phyloP scores from a whole-genome alignment of 331 rosid species.

The Dryas integrifolia region DNA sequence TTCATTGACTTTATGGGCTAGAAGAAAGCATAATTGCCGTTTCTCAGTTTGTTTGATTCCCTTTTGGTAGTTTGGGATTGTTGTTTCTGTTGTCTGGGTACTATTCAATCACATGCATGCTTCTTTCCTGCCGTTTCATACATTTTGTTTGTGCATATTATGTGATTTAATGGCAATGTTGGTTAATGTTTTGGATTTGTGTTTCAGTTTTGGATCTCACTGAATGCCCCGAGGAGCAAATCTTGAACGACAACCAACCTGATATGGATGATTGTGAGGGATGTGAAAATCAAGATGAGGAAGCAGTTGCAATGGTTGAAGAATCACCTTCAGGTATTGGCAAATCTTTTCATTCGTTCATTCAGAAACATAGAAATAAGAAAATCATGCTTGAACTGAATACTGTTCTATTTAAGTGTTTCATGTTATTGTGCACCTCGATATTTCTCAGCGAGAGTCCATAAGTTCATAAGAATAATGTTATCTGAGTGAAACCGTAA shows the following conservation, averaged over 20 bases:
- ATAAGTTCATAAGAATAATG: background rate
- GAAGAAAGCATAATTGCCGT: background rate
- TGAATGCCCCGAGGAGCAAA: slow-evolving; percentile 71
- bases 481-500: background rate
- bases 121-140: background rate
- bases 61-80: background rate
- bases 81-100: background rate
- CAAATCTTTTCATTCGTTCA: too few relatives aligned
- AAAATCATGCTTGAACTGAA: background rate
- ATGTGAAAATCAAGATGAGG: slow-evolving; percentile 76
- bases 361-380: background rate
- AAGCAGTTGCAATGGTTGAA: slow-evolving; percentile 79
- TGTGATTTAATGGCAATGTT: slow-evolving; percentile 10
- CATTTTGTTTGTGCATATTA: slow-evolving; percentile 11
- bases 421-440: background rate
- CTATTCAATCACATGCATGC: background rate
- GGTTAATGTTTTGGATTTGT: slow-evolving; percentile 8
- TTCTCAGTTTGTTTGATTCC: background rate
- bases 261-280: slow-evolving; percentile 68
- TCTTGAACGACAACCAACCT: slow-evolving; percentile 68
- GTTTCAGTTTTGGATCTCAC: slow-evolving; percentile 57
- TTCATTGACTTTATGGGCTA: background rate
- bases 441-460: background rate
- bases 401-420: background rate
- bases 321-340: slow-evolving; percentile 69